Base-by-base conservation (phyloP, 2,329 filamentous ascomycete genomes). In the Colletotrichum viniferum region DNA sequence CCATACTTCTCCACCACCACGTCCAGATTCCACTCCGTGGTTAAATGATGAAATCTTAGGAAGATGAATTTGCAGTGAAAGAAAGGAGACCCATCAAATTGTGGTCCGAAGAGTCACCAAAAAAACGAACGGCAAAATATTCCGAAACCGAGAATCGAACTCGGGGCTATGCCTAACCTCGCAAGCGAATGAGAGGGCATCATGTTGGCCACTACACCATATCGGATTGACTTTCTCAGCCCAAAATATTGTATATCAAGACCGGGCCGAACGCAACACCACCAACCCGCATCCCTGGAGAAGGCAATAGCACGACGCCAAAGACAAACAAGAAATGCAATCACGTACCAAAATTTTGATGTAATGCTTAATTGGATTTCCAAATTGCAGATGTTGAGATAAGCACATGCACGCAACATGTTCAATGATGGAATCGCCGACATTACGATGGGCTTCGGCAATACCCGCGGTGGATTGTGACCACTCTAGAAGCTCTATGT, bases 71-170 rank as follows among this genome's bases (percentile, higher is more conserved):
- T 48, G 43, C 7, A 12, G n/a, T 36, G 64, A 56, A 56, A 21
- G 34, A 13, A 28, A 14, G 30, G n/a, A 21, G n/a, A 28, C n/a
- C 28, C 32, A 34, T 32, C 43, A 18, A 7, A 48, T 13, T 48
- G 43, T 48, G n/a, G 43, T 48, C 43, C n/a, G n/a, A 48, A n/a
- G 9, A n/a, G 7, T 13, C 6, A 14, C 12, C n/a, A 26, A 69
- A 26, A 48, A 43, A 5, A 48, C 18, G 7, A 62, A 30, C 4
- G n/a, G 4, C 7, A 55, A 14, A 63, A 24, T n/a, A 1, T 75
- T 75, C 69, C 69, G 73, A 75, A 72, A 75, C 73, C 69, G 73
- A 75, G 73, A 72, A 75, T 75, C 73, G 69, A 75, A 72, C 73
- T 75, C 69, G 73, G 69, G 73, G 73, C 73, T 75, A 75, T 72